phyloP scores from a whole-genome alignment of 352 stramenopile species.

The Stramenopiles sp. region DNA sequence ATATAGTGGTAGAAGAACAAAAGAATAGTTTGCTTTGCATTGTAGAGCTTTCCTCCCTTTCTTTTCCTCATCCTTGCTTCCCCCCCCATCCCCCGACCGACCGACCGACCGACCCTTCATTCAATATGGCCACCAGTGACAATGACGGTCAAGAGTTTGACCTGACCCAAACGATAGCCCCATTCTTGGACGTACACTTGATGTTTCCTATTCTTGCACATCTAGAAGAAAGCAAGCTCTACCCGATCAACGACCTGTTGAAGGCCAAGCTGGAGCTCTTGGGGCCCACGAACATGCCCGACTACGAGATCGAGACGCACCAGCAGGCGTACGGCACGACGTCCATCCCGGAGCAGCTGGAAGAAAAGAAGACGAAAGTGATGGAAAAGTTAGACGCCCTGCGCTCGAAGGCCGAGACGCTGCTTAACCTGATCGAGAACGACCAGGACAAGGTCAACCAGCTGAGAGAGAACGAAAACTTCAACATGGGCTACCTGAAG shows the following conservation, averaged over 20 bases:
- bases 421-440: not conserved
- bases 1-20: too few relatives aligned
- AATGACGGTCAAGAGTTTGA: too few relatives aligned
- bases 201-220: conserved; percentile 88
- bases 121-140: too few relatives aligned
- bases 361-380: not conserved
- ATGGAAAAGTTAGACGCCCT: not conserved
- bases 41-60: too few relatives aligned
- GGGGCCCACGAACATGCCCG: conserved; percentile 83
- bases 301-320: conserved; percentile 88
- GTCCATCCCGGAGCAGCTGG: conserved; percentile 17
- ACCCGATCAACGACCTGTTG: conserved; percentile 66
- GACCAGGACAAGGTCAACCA: not conserved
- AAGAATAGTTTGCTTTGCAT: too few relatives aligned
- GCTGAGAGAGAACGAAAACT: not conserved
- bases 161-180: conserved; percentile 72
- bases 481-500: not conserved
- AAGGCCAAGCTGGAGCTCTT: conserved; percentile 69
- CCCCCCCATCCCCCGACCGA: too few relatives aligned
- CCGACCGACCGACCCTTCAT: too few relatives aligned
- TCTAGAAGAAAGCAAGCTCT: conserved; percentile 53
- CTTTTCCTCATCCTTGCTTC: too few relatives aligned
- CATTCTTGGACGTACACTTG: conserved; percentile 88
- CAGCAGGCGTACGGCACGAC: conserved; percentile 59
- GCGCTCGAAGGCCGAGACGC: not conserved